Evolutionary conservation across 192 early-diverging fungal species (phyloP).

Genomic region (Helicostylum pulchrum): DNA sequence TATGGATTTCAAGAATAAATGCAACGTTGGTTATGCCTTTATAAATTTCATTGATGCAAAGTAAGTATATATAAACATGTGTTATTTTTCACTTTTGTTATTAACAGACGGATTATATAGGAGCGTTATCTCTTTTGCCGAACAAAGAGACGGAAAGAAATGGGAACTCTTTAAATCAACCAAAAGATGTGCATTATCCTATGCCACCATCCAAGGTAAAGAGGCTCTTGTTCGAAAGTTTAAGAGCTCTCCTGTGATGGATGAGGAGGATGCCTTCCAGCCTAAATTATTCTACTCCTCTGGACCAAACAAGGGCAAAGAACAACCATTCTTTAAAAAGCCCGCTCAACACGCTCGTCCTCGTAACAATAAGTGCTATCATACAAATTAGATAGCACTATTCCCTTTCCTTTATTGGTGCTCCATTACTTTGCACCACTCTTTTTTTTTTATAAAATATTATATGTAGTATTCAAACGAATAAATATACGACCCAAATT

Average conservation of each 20-base stretch:
- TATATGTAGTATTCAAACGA: too few species aligned
- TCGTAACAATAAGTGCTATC: too few species aligned
- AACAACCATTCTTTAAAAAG: slow-evolving; percentile 15
- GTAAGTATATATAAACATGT: slow-evolving; percentile 26
- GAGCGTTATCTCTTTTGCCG: slow-evolving; percentile 63
- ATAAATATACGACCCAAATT: too few species aligned
- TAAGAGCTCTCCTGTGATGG: slow-evolving; percentile 75
- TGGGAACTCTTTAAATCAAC: slow-evolving; percentile 80
- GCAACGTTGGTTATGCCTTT: slow-evolving; percentile 83
- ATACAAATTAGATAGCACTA: too few species aligned
- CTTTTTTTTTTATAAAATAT: too few species aligned
- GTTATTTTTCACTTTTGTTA: not conserved
- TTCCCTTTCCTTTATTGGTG: too few species aligned
- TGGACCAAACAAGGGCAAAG: slow-evolving; percentile 57
- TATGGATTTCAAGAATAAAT: slow-evolving; percentile 87
- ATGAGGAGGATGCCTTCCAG: slow-evolving; percentile 66
- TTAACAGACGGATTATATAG: slow-evolving; percentile 18
- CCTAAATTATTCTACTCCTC: slow-evolving; percentile 72
- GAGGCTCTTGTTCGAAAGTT: slow-evolving; percentile 75
- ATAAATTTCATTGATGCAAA: slow-evolving; percentile 66
- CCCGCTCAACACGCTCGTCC: too few species aligned
- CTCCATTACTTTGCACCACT: too few species aligned
- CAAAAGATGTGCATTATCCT: slow-evolving; percentile 70
- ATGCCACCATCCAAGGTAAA: slow-evolving; percentile 77
- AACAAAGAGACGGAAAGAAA: slow-evolving; percentile 65